These are phyloP conservation scores for Colletotrichum sp. DNA, from an alignment of 2,329 filamentous ascomycete species.

Conservation along the genomic window DNA sequence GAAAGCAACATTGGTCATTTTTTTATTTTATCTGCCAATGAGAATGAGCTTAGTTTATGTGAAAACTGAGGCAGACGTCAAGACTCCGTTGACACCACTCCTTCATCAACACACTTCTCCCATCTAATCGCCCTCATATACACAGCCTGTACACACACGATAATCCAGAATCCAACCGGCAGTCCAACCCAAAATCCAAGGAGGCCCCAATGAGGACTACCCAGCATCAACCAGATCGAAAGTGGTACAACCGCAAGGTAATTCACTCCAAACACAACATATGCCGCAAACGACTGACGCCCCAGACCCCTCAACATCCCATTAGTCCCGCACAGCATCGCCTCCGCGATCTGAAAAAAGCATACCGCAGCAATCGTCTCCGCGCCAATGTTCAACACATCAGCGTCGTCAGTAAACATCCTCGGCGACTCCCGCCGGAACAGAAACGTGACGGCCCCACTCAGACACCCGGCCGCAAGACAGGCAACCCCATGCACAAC, in stretches of 20 bases:
- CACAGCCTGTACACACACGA: neutral
- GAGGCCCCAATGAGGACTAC: neutral
- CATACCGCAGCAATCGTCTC: neutral
- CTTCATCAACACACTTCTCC: neutral
- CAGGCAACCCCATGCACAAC: neutral
- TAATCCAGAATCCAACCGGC: neutral
- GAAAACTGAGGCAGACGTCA: neutral
- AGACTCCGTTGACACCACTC: rapidly evolving
- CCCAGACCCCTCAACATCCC: neutral
- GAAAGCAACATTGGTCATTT: too few species aligned
- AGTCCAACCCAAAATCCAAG: neutral
- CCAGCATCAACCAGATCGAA: neutral
- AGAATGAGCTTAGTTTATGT: too few species aligned
- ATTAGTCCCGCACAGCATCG: neutral
- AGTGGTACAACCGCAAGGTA: neutral
- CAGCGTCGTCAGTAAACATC: neutral
- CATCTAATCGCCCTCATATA: rapidly evolving
- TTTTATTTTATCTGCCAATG: too few species aligned
- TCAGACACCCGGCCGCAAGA: neutral
- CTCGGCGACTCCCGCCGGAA: neutral
- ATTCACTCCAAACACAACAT: neutral
- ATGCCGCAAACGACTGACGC: neutral
- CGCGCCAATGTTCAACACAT: neutral
- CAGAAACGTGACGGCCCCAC: neutral
- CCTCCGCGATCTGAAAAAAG: neutral